A percentile compares a stretch with the other conserved stretches of the same genome.
These are phyloP conservation scores for Saccharomycopsis javanensis DNA, from an alignment of 805 yeast genomes.

Conservation along the genomic window DNA sequence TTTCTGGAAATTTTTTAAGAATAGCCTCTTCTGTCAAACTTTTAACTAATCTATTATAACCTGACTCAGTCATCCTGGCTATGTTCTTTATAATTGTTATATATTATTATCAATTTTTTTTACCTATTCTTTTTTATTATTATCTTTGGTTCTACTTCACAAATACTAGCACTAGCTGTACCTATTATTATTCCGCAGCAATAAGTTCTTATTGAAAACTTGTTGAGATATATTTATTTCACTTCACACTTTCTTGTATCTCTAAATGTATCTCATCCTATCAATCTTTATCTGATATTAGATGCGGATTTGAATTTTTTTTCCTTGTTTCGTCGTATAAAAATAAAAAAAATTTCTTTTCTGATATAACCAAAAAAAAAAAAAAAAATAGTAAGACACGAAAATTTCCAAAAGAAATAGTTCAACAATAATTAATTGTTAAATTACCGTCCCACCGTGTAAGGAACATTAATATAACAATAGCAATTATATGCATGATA, in stretches of 20 bases:
- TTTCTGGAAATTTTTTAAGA: constrained; percentile 51
- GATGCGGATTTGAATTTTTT: background rate
- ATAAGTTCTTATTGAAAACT: no score
- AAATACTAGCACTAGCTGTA: no score
- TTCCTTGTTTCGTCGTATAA: background rate
- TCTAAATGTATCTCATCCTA: background rate
- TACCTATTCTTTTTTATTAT: background rate
- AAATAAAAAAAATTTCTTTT: background rate
- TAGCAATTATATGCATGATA: no score
- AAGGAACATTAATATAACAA: no score
- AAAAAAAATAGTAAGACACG: background rate
- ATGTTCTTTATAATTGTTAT: background rate
- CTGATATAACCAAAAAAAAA: background rate
- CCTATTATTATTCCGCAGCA: no score
- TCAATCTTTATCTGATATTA: background rate
- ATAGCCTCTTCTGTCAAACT: constrained; percentile 41
- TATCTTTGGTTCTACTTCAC: background rate
- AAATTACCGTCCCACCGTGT: background rate
- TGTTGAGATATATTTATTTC: no score
- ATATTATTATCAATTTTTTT: background rate
- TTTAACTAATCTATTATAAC: constrained; percentile 46
- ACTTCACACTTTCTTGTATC: background rate
- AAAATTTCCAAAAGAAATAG: background rate
- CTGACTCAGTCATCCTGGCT: constrained; percentile 17
- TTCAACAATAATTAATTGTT: no score